phyloP scores from a whole-genome alignment of 192 early-diverging fungal species.

The Coemansia sp. region DNA sequence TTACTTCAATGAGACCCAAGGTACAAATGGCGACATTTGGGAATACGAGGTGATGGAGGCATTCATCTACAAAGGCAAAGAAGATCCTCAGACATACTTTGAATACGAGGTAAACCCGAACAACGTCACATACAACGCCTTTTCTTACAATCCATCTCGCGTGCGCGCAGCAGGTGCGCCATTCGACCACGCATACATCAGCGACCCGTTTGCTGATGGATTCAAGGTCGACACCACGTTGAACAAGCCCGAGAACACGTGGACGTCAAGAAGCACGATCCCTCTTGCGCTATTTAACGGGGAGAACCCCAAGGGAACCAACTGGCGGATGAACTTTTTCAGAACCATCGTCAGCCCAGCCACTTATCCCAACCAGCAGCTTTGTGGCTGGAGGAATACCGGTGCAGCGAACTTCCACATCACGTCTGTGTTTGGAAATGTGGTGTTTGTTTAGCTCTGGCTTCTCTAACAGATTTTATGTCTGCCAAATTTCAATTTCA shows the following conservation, averaged over 20 bases:
- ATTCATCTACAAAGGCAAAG: constrained; percentile 47
- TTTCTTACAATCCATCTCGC: constrained; percentile 51
- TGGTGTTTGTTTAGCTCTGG: constrained; percentile 20
- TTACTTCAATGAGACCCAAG: constrained; percentile 39
- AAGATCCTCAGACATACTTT: constrained; percentile 49
- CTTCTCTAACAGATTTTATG: background rate
- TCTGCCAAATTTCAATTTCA: background rate
- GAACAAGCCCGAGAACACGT: constrained; percentile 25
- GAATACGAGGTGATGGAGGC: constrained; percentile 54
- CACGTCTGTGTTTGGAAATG: constrained; percentile 37
- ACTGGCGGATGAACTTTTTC: constrained; percentile 57
- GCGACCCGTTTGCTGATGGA: constrained; percentile 50
- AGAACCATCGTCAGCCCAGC: constrained; percentile 37
- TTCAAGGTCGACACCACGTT: constrained; percentile 36
- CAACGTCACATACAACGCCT: constrained; percentile 51
- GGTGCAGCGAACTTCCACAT: constrained; percentile 49
- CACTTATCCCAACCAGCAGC: constrained; percentile 48
- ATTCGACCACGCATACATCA: constrained; percentile 46
- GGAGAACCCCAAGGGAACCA: constrained; percentile 37
- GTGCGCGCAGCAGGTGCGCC: constrained; percentile 34
- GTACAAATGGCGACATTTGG: constrained; percentile 55
- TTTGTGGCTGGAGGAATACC: constrained; percentile 51
- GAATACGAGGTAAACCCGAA: constrained; percentile 52
- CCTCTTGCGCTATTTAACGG: constrained; percentile 53
- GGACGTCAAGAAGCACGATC: constrained; percentile 29